Percentiles rank a stretch among this genome's conserved stretches.
These are phyloP conservation scores for Primulina tabacum DNA, from an alignment of 257 asterid genomes.

Conservation along the genomic window DNA sequence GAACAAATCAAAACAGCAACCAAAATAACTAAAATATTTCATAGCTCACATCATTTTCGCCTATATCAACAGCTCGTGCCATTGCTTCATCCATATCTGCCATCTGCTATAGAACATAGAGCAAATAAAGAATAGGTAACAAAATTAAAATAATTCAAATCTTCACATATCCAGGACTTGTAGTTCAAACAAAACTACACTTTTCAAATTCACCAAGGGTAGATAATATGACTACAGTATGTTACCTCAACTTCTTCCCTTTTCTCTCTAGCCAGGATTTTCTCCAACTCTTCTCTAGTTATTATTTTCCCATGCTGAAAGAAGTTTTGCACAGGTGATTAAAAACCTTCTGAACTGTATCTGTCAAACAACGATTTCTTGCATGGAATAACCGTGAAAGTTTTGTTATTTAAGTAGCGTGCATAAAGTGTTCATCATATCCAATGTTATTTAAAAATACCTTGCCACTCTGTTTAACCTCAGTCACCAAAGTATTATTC, in stretches of 20 bases:
- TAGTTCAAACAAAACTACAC: not conserved
- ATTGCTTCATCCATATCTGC: conserved; percentile 88
- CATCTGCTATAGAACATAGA: conserved; percentile 41
- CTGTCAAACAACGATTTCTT: conserved; percentile 1
- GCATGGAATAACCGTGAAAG: not conserved
- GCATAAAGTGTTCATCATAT: no score
- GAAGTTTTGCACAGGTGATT: conserved; percentile 1
- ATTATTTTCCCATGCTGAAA: conserved; percentile 75
- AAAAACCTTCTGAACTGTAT: conserved; percentile 1
- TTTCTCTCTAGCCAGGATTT: conserved; percentile 63
- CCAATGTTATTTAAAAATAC: not conserved
- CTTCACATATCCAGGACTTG: not conserved
- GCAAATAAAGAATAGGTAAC: conserved; percentile 16
- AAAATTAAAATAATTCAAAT: not conserved
- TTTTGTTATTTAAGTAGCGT: not conserved
- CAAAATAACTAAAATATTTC: not conserved
- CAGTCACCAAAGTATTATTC: not conserved
- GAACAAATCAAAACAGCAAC: not conserved
- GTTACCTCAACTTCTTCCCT: conserved; percentile 75
- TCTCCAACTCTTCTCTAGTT: conserved; percentile 72
- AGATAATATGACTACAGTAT: not conserved
- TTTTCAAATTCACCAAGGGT: not conserved
- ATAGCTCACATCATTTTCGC: conserved; percentile 75
- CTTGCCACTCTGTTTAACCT: no score
- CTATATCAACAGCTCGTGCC: conserved; percentile 97